Evolutionary conservation across 2,329 filamentous ascomycete species (phyloP).

Genomic region (Hortaea sp.): DNA sequence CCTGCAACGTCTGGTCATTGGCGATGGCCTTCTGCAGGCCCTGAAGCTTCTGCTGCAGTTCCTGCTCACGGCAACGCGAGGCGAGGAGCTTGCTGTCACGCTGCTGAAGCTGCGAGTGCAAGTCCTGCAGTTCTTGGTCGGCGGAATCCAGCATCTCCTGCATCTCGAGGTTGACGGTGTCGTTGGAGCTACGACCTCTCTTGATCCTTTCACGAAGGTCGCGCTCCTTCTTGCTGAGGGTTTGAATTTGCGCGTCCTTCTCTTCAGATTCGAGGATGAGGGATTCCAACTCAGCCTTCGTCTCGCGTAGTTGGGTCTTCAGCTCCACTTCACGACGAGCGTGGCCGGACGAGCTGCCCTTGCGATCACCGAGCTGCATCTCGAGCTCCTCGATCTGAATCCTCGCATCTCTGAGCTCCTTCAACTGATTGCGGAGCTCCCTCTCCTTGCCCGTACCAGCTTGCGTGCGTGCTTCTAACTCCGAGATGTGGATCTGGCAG

Average conservation of each 20-base stretch:
- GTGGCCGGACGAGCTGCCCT: constrained; percentile 26
- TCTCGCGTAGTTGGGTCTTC: constrained; percentile 24
- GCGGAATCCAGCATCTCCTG: constrained; percentile 28
- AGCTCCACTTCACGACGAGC: constrained; percentile 31
- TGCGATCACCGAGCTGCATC: constrained; percentile 38
- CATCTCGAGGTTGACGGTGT: constrained; percentile 26
- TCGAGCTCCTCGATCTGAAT: constrained; percentile 25
- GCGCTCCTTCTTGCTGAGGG: constrained; percentile 32
- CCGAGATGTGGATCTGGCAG: constrained; percentile 48
- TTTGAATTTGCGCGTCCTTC: constrained; percentile 30
- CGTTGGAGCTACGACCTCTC: constrained; percentile 15
- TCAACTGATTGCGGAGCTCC: constrained; percentile 27
- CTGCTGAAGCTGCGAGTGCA: constrained; percentile 26
- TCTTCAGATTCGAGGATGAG: constrained; percentile 31
- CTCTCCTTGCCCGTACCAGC: constrained; percentile 23
- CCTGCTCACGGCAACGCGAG: constrained; percentile 22
- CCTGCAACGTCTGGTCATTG: constrained; percentile 11
- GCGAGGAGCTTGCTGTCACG: constrained; percentile 21
- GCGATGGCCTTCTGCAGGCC: constrained; percentile 11
- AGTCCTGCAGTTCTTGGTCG: constrained; percentile 30
- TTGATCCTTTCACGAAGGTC: constrained; percentile 24
- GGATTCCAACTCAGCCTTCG: constrained; percentile 23
- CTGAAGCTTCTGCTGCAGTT: constrained; percentile 26
- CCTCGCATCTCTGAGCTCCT: constrained; percentile 22
- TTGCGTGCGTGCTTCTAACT: constrained; percentile 20